Base-by-base conservation (phyloP, 371 early-diverging fungal genomes). In the Mortierella sp. region DNA sequence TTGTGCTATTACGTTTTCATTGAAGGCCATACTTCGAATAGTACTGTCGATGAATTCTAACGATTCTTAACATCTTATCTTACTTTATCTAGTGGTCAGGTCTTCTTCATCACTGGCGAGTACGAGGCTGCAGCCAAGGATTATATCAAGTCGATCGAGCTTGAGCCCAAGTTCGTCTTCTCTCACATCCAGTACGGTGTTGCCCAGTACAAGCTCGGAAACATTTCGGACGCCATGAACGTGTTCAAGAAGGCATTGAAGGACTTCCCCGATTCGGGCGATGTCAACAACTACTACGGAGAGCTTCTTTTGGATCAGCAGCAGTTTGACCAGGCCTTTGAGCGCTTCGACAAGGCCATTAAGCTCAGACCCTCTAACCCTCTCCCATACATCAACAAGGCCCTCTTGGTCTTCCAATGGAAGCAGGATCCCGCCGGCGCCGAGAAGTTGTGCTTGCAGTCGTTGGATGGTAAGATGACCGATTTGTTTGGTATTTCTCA, bases 241-340 rank as follows among this genome's bases (percentile, higher is more conserved):
- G 96, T 94, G 7, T 98, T 99, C 90, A 93, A 94, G 85, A 93
- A 94, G 86, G 95, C 97, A 0, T 88, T 93, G 79, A 91, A 92
- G 83, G 92, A 93, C 76, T 99, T 98, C 92, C 92, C 95, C 63
- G 84, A 93, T 47, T 93, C 94, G 55, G 94, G 96, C 52, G 99
- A 99, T 87, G 95, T 98, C 38, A 97, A 93, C 92, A 98, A 98
- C 92, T 99, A 98, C 90, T 97, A 97, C 78, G 99, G 98, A 84
- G 99, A 99, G 90, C 92, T 99, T 28, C 88, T 98, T 65, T 90
- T 97, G 72, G 99, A 99, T 81, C 95, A 96, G 85, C 96, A 96
- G 84, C 91, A 92, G 60, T 91, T 94, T 57, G 92, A 92, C 14
- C 95, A 96, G 79, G 96, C 97, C 11, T 88, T 91, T 76, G 92